Percentiles rank a stretch among this genome's conserved stretches.
These are phyloP conservation scores for Xylaria sp. DNA, from an alignment of 2,329 filamentous ascomycete genomes.

Conservation along the genomic window DNA sequence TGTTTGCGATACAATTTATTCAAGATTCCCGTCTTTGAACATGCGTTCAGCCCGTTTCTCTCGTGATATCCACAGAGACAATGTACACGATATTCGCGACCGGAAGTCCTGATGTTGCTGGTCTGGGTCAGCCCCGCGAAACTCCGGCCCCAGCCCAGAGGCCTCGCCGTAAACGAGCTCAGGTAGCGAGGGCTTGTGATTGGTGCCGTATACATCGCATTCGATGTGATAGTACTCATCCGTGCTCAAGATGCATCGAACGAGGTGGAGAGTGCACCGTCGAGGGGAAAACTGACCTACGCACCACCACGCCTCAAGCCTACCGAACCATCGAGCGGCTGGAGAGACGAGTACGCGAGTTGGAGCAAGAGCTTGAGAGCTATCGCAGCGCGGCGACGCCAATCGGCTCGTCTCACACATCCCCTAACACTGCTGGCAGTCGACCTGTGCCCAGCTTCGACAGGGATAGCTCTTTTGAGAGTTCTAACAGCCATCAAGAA, in stretches of 20 bases:
- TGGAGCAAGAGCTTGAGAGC: constrained; percentile 45
- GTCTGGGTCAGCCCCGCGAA: background rate
- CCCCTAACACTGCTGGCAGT: background rate
- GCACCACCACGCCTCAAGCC: constrained; percentile 38
- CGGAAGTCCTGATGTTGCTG: background rate
- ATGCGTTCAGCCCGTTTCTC: background rate
- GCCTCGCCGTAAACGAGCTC: background rate
- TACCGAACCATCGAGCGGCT: constrained; percentile 52
- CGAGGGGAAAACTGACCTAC: constrained; percentile 32
- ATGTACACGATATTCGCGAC: background rate
- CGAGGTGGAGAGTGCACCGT: constrained; percentile 50
- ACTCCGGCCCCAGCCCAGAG: background rate
- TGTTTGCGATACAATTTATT: too few relatives aligned
- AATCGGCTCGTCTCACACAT: background rate
- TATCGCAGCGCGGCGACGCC: constrained; percentile 12
- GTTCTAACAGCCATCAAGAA: background rate
- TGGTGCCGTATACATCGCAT: constrained; percentile 54
- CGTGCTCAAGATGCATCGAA: constrained; percentile 53
- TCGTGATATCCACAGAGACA: background rate
- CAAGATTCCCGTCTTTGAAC: too few relatives aligned
- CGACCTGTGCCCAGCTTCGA: background rate
- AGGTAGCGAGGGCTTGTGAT: constrained; percentile 7
- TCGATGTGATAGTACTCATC: constrained; percentile 53
- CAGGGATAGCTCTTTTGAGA: background rate
- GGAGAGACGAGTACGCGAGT: constrained; percentile 46